Evolutionary conservation across 2,329 filamentous ascomycete genomes (phyloP).

Genomic region (Ceratocystis cacaofunesta): DNA sequence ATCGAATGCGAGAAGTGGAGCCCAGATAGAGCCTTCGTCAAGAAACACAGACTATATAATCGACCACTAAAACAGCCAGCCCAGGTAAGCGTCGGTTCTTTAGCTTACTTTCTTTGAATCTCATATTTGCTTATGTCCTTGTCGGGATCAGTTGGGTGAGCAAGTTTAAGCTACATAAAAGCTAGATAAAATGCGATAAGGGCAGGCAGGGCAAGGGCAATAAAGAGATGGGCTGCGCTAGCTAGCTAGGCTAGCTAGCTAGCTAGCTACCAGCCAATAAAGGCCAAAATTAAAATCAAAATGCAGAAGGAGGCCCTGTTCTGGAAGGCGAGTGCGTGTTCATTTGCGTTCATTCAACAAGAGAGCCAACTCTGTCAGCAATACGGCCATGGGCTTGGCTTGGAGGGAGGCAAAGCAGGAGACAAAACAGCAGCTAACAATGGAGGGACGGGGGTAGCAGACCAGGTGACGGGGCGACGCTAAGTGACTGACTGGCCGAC

Average conservation of each 20-base stretch:
- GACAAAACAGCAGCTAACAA: neutral
- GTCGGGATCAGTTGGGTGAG: neutral
- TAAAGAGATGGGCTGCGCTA: neutral
- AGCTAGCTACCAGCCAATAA: no score
- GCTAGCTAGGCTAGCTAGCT: no score
- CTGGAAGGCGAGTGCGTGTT: neutral
- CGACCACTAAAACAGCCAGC: neutral
- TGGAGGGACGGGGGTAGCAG: neutral
- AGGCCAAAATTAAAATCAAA: neutral
- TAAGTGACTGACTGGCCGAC: neutral
- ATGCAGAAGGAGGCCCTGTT: neutral
- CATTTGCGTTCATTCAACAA: neutral
- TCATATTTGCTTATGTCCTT: neutral
- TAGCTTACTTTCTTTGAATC: neutral
- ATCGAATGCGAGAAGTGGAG: neutral
- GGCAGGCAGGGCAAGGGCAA: neutral
- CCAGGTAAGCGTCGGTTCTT: neutral
- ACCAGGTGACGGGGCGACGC: neutral
- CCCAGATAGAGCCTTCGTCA: neutral
- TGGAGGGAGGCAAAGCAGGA: neutral
- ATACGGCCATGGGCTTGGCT: neutral
- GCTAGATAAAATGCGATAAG: neutral
- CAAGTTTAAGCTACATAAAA: neutral
- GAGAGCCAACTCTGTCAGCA: neutral
- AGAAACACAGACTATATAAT: neutral